Evolutionary conservation across 2,329 filamentous ascomycete species (phyloP), one percentile per base, ranked within the genome.

Genomic region (Fusarium hainanense): DNA sequence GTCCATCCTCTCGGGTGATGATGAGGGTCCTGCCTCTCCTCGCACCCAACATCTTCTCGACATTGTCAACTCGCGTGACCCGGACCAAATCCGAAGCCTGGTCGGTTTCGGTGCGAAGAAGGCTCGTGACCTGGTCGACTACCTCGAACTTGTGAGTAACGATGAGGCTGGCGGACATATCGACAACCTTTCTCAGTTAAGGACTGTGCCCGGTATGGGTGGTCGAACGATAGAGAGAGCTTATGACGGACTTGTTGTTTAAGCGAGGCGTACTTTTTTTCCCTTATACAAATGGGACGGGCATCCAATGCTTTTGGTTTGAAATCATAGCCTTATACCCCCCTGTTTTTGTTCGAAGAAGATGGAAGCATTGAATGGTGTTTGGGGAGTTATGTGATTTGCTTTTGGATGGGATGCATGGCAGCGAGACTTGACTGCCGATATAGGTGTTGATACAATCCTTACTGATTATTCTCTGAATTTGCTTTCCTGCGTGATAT

Each of bases 81-180:
- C 91, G 20, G 81, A 81, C 16, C 83, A 87, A 75, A 93, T 94
- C 78, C 87, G 86, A 73, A 81, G 87, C 5, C 83, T 94, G 3
- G 88, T 89, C 41, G 92, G 92, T 3, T 89, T 94, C 13, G 92
- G 92, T 1, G 84, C 88, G 3, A 93, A 93, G 81, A 92, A 90
- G 77, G 92, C 92, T 0, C 81, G 83, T 43, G 88, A 89, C 68
- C 77, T 90, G 34, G 84, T 90, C 7, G 85, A 88, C 51, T 85
- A 85, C 66, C 76, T 90, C n/a, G 84, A 85, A 46, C 73, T 83
- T 21, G 79, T 82, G 63, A 72, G 67, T n/a, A 77, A 75, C 11
- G 80, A 83, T 32, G 82, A 82, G 7, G 50, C 68, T 37, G 80
- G 78, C 6, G 79, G 79, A 1, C 75, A 74, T 23, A 83, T 90